Evolutionary conservation across 208 protist genomes (phyloP), one percentile per base, ranked within the genome.

Genomic region (Lotmaria passim): DNA sequence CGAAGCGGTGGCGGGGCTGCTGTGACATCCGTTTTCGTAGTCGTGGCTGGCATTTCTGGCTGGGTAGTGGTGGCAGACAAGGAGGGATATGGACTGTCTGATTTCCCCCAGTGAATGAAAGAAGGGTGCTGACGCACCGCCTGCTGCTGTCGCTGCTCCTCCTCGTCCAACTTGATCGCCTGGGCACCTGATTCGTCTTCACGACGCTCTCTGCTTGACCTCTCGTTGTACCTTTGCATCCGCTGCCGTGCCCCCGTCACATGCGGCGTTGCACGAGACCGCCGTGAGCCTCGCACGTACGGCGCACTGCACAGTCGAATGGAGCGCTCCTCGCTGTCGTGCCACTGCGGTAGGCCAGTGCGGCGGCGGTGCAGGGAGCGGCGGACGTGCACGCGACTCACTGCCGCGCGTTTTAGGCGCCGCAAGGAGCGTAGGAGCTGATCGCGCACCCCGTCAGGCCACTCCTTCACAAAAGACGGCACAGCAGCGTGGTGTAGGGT

Each of bases 351-450:
- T 21, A 82, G 36, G 31, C 59, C 73, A 36, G 36, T 17, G 65
- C 61, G 50, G 44, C 34, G 38, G 33, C 36, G 61, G 34, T 36
- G 2, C 19, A 31, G 6, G 21, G 51, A 24, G 5, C 34, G 50
- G 19, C 79, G 83, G 30, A 86, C 73, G 3, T 56, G 41, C 23
- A 76, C 73, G 26, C 82, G 87, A 24, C 67, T 62, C 15, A 72
- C 38, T 0, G 87, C 87, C 7, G 79, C 83, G 0, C 76, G 75
- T 33, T 78, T 82, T 19, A 93, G 71, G n/a, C 82, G 75, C 11
- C 72, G 67, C 21, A 93, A 69, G 21, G 87, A 93, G 38, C 66
- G 77, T 17, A 73, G 33, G 12, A 93, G 62, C 14, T 85, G 67
- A 10, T 55, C 23, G 6, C 69, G 76, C 44, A 82, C 69, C 8